These are phyloP conservation scores for Hypoxylon fuscum DNA, from an alignment of 495 filamentous ascomycete species.

Conservation along the genomic window DNA sequence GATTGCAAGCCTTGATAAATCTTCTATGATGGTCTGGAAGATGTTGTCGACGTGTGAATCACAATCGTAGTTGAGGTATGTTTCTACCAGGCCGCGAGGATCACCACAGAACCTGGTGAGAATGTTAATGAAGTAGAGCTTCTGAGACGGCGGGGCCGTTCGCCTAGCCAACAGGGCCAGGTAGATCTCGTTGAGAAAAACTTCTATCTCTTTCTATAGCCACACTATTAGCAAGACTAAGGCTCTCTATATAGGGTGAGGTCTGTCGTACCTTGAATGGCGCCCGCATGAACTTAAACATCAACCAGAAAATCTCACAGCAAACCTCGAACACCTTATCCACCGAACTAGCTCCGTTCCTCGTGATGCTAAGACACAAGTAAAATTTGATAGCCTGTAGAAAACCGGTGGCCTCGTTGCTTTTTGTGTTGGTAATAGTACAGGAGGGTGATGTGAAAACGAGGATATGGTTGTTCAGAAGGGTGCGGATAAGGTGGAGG, in stretches of 20 bases:
- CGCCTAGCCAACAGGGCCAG: constrained; percentile 89
- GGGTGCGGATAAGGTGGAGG: constrained; percentile 90
- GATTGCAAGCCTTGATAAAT: constrained; percentile 84
- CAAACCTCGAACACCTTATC: constrained; percentile 92
- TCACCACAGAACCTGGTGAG: constrained; percentile 85
- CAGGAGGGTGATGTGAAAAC: constrained; percentile 90
- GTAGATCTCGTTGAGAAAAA: constrained; percentile 98
- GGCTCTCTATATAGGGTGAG: neutral
- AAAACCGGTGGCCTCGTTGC: constrained; percentile 85
- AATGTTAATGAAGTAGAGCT: constrained; percentile 87
- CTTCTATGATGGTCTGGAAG: constrained; percentile 93
- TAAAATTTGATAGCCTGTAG: constrained; percentile 97
- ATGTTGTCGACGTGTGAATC: constrained; percentile 96
- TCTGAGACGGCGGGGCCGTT: constrained; percentile 87
- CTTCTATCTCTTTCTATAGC: constrained; percentile 92
- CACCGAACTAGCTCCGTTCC: constrained; percentile 93
- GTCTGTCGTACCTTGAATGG: constrained; percentile 78
- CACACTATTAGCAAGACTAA: constrained; percentile 24
- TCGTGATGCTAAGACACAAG: constrained; percentile 89
- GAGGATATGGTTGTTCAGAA: constrained; percentile 87
- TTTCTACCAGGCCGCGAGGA: constrained; percentile 88
- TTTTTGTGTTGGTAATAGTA: constrained; percentile 87
- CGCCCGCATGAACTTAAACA: constrained; percentile 91
- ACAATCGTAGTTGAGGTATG: constrained; percentile 99
- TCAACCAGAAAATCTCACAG: constrained; percentile 98